A percentile compares a stretch with the other conserved stretches of the same genome.
These are phyloP conservation scores for Wickerhamiella kurtzmanii DNA, from an alignment of 805 yeast species.

Conservation along the genomic window DNA sequence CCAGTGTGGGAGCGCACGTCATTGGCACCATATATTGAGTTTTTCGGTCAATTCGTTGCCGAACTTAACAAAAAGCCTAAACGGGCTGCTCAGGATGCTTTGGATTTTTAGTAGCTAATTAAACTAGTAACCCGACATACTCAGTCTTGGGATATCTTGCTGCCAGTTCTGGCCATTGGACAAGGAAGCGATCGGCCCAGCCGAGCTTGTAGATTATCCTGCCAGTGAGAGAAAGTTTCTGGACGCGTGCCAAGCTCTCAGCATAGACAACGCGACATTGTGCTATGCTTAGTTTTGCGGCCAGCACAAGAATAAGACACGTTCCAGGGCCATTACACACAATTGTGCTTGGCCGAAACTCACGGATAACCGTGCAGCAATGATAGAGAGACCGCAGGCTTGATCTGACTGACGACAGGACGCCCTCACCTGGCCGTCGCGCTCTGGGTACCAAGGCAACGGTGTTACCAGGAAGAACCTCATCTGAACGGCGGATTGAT, in stretches of 20 bases:
- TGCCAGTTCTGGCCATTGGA: constrained; percentile 71
- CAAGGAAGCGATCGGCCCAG: constrained; percentile 65
- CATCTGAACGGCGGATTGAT: neutral
- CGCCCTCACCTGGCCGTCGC: constrained; percentile 44
- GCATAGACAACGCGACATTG: constrained; percentile 55
- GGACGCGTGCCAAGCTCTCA: constrained; percentile 79
- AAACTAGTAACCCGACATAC: constrained; percentile 57
- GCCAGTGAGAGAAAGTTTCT: constrained; percentile 64
- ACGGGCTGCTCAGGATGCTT: constrained; percentile 26
- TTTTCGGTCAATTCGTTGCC: constrained; percentile 50
- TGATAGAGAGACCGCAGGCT: constrained; percentile 30
- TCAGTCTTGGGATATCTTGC: constrained; percentile 45
- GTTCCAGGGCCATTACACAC: constrained; percentile 76
- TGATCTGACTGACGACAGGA: constrained; percentile 34
- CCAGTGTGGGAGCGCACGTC: constrained; percentile 42
- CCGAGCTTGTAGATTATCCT: constrained; percentile 51
- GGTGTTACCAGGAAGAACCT: neutral
- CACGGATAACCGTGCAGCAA: constrained; percentile 22
- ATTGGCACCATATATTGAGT: constrained; percentile 55
- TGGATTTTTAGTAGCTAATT: no score
- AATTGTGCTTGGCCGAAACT: constrained; percentile 31
- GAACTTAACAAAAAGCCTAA: constrained; percentile 36
- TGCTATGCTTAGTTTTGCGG: constrained; percentile 29
- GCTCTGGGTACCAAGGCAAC: constrained; percentile 36
- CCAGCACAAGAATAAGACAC: constrained; percentile 38